phyloP scores from a whole-genome alignment of 75 land plant species.

The Pseudotsuga menziesii region DNA sequence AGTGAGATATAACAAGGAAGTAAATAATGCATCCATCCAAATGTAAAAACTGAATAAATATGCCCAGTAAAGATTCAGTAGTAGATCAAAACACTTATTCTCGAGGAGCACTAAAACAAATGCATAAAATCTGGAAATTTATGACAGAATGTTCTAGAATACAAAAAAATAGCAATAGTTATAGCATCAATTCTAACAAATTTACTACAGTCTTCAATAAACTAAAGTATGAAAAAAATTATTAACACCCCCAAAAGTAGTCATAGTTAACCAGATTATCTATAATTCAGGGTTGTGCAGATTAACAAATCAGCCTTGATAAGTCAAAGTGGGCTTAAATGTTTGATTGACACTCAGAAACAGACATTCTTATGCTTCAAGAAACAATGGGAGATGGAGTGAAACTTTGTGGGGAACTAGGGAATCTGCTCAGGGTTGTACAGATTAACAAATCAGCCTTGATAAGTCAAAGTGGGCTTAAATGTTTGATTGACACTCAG shows the following conservation, averaged over 20 bases:
- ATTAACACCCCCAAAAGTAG: not conserved
- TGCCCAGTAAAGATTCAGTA: not conserved
- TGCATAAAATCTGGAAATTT: not conserved
- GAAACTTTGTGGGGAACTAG: no score
- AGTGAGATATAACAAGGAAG: conserved; percentile 2
- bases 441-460: no score
- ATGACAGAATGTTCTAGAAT: not conserved
- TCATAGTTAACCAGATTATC: not conserved
- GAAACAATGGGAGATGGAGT: no score
- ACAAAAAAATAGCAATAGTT: not conserved
- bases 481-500: no score
- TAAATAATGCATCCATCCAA: not conserved
- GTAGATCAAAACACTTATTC: not conserved
- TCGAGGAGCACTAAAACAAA: not conserved
- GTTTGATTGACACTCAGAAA: no score
- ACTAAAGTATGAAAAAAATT: not conserved
- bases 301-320: no score
- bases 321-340: no score
- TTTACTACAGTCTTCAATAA: not conserved
- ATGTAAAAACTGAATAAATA: not conserved
- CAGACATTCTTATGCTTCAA: no score
- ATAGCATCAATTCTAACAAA: not conserved
- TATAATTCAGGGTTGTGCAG: not conserved
- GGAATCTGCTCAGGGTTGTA: no score
- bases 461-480: no score